Evolutionary conservation across 2,329 filamentous ascomycete species (phyloP).

Genomic region (Stenocarpella maydis): DNA sequence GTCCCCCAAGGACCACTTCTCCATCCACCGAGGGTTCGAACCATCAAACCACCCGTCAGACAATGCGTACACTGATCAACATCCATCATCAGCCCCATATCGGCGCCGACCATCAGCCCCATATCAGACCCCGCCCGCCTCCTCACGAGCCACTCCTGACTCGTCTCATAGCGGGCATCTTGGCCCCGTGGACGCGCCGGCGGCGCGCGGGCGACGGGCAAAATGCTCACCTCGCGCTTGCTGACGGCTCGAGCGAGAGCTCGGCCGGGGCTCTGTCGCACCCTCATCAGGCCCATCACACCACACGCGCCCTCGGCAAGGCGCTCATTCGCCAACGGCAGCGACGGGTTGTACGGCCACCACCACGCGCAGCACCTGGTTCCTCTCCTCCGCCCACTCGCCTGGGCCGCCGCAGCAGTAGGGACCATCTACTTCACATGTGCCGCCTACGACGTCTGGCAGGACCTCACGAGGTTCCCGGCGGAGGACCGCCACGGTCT

Average conservation of each 20-base stretch:
- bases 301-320: not conserved
- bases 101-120: not conserved
- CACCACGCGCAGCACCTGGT: conserved; percentile 33
- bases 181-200: conserved; percentile 3
- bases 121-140: conserved; percentile 2
- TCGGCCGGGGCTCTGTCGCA: conserved; percentile 1
- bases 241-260: not conserved
- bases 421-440: conserved; percentile 33
- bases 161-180: not conserved
- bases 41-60: conserved; percentile 11
- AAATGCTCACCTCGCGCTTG: conserved; percentile 12
- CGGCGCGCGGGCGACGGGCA: not conserved
- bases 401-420: conserved; percentile 38
- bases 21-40: not conserved
- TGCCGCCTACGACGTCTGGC: conserved; percentile 21
- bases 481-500: conserved; percentile 12
- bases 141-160: not conserved
- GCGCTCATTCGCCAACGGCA: not conserved
- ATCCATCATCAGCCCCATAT: not conserved
- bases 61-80: not conserved
- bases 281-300: not conserved
- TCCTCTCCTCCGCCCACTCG: conserved; percentile 35
- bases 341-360: not conserved
- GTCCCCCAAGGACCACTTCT: conserved; percentile 2
- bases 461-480: conserved; percentile 18